phyloP scores from a whole-genome alignment of 371 early-diverging fungal species.

The Furculomyces boomerangus region DNA sequence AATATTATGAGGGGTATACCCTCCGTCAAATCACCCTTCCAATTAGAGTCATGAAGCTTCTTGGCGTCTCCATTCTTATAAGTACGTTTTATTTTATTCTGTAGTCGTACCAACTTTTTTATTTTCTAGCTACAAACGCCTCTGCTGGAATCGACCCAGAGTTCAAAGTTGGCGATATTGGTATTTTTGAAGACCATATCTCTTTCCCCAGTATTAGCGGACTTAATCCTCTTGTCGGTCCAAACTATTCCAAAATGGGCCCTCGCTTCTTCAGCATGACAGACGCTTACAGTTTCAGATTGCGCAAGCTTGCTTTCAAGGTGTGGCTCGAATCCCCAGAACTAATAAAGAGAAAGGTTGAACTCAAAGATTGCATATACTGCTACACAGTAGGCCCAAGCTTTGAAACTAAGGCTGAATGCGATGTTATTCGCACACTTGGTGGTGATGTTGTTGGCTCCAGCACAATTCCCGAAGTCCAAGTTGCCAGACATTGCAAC shows the following conservation, averaged over 20 bases:
- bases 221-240: conserved; percentile 67
- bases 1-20: conserved; percentile 73
- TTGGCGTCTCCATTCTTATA: conserved; percentile 57
- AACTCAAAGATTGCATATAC: conserved; percentile 62
- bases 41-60: conserved; percentile 62
- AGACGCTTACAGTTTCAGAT: conserved; percentile 65
- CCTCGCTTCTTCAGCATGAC: conserved; percentile 77
- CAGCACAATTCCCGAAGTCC: conserved; percentile 86
- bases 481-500: conserved; percentile 79
- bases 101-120: neutral
- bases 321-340: conserved; percentile 8
- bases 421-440: conserved; percentile 41
- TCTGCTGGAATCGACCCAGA: conserved; percentile 62
- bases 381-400: conserved; percentile 74
- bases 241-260: conserved; percentile 67
- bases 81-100: conserved; percentile 1
- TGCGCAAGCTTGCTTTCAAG: conserved; percentile 37
- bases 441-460: conserved; percentile 88
- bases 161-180: conserved; percentile 70
- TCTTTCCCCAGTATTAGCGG: conserved; percentile 68
- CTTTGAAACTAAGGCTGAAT: conserved; percentile 85
- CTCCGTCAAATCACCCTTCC: conserved; percentile 68
- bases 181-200: conserved; percentile 75
- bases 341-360: conserved; percentile 13
- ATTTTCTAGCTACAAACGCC: conserved; percentile 53